Evolutionary conservation across 2,329 filamentous ascomycete species (phyloP).

Genomic region (Ophidiomyces ophidiicola): DNA sequence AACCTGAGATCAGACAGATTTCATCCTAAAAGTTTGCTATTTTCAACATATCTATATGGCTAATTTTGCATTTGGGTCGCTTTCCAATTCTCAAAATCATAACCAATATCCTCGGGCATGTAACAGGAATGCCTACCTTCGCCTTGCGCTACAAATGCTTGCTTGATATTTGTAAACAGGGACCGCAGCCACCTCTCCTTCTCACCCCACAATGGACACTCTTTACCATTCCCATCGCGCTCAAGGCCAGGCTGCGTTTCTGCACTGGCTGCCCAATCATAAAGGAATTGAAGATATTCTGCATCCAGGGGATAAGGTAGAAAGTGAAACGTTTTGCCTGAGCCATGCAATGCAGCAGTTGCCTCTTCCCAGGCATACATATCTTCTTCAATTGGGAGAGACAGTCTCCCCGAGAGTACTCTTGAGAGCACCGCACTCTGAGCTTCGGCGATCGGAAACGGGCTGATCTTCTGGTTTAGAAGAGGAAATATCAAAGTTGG

Average conservation of each 20-base stretch:
- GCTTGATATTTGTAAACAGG: slow-evolving; percentile 56
- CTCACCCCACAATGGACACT: slow-evolving; percentile 58
- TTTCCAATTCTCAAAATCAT: slow-evolving; percentile 41
- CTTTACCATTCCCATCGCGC: slow-evolving; percentile 46
- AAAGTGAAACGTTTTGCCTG: slow-evolving; percentile 42
- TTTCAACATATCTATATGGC: neutral
- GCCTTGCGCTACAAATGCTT: slow-evolving; percentile 56
- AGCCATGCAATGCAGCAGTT: slow-evolving; percentile 33
- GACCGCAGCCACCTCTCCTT: slow-evolving; percentile 60
- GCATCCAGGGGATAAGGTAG: slow-evolving; percentile 39
- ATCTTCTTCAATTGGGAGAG: slow-evolving; percentile 48
- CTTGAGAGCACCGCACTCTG: slow-evolving; percentile 67
- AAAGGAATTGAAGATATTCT: slow-evolving; percentile 35
- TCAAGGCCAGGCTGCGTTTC: slow-evolving; percentile 27
- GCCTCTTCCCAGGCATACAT: slow-evolving; percentile 58
- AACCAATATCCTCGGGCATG: slow-evolving; percentile 60
- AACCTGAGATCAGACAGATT: no score
- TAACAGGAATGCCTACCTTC: slow-evolving; percentile 45
- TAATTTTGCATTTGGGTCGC: slow-evolving; percentile 7
- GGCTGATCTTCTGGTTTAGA: slow-evolving; percentile 73
- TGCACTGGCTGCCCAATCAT: slow-evolving; percentile 33
- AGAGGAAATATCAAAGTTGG: slow-evolving; percentile 68
- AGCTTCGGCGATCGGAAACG: slow-evolving; percentile 67
- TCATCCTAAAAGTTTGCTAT: no score
- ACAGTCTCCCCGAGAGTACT: slow-evolving; percentile 59